Evolutionary conservation across 176 grass and related monocot genomes (phyloP).

Genomic region (Zizania latifolia): DNA sequence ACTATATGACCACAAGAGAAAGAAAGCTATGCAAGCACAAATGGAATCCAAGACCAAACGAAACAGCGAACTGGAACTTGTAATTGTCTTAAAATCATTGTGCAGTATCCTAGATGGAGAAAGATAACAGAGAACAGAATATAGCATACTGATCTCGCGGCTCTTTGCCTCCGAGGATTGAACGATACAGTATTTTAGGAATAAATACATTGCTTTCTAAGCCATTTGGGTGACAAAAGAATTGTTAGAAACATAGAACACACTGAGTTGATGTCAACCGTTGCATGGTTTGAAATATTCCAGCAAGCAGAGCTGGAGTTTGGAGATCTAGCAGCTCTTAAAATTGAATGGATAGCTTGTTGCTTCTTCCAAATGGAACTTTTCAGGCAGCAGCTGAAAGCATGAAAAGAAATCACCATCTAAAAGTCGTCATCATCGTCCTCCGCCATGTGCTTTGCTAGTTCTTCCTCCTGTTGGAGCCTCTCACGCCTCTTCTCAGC

Average conservation of each 20-base stretch:
- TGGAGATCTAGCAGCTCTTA: not conserved
- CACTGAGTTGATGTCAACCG: not conserved
- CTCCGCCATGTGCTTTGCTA: slow-evolving; percentile 77
- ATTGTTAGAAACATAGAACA: slow-evolving; percentile 7
- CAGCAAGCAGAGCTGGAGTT: not conserved
- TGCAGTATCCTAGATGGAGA: not conserved
- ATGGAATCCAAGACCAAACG: not conserved
- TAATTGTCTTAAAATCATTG: not conserved
- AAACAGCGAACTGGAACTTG: not conserved
- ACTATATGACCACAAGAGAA: not conserved
- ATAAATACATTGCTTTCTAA: slow-evolving; percentile 17
- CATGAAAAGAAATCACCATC: not conserved
- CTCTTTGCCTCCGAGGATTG: not conserved
- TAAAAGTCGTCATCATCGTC: slow-evolving; percentile 88
- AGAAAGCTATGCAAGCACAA: not conserved
- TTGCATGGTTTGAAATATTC: not conserved
- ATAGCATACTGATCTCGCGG: not conserved
- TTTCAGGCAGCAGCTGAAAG: slow-evolving; percentile 16
- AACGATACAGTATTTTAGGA: not conserved
- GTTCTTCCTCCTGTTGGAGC: slow-evolving; percentile 85
- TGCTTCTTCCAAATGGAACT: slow-evolving; percentile 7
- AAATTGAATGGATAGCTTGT: not conserved
- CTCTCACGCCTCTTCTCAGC: slow-evolving; percentile 76
- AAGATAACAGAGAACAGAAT: not conserved
- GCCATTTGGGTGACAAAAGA: slow-evolving; percentile 1